Evolutionary conservation across 768 basidiomycete species (phyloP).

Genomic region (Tubosaeta brunneosetosa): DNA sequence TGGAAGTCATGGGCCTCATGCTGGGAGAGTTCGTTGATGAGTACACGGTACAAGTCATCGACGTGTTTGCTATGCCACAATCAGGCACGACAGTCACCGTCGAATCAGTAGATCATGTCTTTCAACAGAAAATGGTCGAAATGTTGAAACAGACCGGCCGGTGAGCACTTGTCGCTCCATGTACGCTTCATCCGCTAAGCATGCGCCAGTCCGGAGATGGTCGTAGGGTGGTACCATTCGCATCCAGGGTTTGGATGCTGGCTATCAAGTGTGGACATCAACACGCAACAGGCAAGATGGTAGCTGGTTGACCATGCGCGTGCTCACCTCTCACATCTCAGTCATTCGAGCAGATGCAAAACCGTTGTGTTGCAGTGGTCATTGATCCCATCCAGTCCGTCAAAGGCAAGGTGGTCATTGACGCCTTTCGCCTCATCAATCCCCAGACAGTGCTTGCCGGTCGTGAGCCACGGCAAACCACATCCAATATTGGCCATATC

Average conservation of each 20-base stretch:
- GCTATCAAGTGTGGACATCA: constrained; percentile 98
- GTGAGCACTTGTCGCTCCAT: constrained; percentile 41
- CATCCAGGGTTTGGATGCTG: constrained; percentile 99
- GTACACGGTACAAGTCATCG: constrained; percentile 89
- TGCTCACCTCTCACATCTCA: constrained; percentile 31
- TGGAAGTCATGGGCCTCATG: constrained; percentile 99
- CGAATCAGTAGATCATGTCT: constrained; percentile 97
- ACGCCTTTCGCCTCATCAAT: constrained; percentile 96
- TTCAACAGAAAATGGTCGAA: constrained; percentile 96
- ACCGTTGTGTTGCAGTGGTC: constrained; percentile 93
- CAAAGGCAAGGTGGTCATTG: constrained; percentile 97
- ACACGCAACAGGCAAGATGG: constrained; percentile 83
- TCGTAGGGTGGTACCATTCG: constrained; percentile 99
- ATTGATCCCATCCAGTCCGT: constrained; percentile 99
- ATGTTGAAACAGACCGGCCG: constrained; percentile 99
- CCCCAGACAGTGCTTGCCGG: constrained; percentile 87
- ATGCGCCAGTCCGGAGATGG: constrained; percentile 78
- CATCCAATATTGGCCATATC: constrained; percentile 97
- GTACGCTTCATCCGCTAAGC: constrained; percentile 3
- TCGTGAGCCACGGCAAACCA: constrained; percentile 93
- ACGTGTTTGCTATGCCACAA: constrained; percentile 99
- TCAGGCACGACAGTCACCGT: constrained; percentile 96
- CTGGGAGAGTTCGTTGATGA: constrained; percentile 98
- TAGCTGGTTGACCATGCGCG: background rate
- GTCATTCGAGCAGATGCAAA: constrained; percentile 95